A percentile compares a stretch with the other conserved stretches of the same genome.
phyloP scores from a whole-genome alignment of 352 stramenopile genomes.

The Pythium folliculosum region DNA sequence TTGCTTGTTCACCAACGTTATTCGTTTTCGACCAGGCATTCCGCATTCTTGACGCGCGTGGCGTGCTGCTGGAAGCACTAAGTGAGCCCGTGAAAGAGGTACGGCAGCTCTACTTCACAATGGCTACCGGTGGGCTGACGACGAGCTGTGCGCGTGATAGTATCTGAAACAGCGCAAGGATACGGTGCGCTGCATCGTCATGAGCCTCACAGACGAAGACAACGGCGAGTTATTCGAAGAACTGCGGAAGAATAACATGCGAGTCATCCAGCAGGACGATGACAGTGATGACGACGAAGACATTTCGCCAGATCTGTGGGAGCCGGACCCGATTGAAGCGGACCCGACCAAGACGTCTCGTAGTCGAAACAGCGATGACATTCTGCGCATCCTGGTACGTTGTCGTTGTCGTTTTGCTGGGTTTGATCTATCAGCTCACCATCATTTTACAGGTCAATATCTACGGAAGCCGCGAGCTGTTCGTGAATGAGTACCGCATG shows the following conservation, averaged over 20 bases:
- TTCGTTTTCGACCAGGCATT: conserved; percentile 57
- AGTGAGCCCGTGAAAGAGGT: conserved; percentile 72
- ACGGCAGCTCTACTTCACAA: background rate
- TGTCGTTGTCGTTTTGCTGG: background rate
- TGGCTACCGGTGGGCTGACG: background rate
- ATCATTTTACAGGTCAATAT: conserved; percentile 89
- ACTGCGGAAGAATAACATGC: conserved; percentile 90
- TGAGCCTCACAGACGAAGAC: conserved; percentile 87
- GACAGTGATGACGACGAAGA: conserved; percentile 94
- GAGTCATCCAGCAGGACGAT: conserved; percentile 91
- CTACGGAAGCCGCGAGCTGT: conserved; percentile 98
- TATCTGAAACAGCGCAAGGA: conserved; percentile 95
- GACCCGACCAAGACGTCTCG: conserved; percentile 80
- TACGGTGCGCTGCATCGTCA: conserved; percentile 97
- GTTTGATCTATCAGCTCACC: background rate
- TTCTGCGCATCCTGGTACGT: conserved; percentile 94
- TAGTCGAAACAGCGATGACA: conserved; percentile 90
- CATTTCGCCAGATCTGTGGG: conserved; percentile 87
- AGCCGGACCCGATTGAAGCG: conserved; percentile 86
- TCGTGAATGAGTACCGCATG: conserved; percentile 98
- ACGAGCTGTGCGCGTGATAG: conserved; percentile 39
- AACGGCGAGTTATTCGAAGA: conserved; percentile 96
- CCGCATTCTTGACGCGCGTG: conserved; percentile 92
- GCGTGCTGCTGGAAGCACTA: conserved; percentile 89
- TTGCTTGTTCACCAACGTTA: background rate